Evolutionary conservation across 176 grass and related monocot species (phyloP), one percentile per base, ranked within the genome.

Genomic region (Paspalum vaginatum): DNA sequence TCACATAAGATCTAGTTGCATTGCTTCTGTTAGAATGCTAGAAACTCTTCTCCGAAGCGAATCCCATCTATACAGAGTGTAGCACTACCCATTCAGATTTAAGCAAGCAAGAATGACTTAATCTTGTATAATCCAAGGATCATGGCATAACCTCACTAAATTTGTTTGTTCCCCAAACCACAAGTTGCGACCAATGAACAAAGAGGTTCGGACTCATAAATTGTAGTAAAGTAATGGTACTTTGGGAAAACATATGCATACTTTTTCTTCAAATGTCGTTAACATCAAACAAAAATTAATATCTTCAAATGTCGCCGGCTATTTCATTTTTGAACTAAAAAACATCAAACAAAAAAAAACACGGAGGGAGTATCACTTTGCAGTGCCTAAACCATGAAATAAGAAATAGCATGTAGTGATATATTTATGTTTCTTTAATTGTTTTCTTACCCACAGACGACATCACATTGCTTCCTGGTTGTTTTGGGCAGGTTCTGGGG

Each of bases 401-500:
- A 62, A 38, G 6, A 61, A 47, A 47, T 42, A 50, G 47, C 5
- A 0, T 8, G 24, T 5, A 11, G 9, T 55, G 44, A 17, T 38
- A 50, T 59, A 80, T 12, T 75, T 46, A 80, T 80, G 42, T 26
- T 46, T 45, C 3, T 0, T 46, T 74, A 21, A 17, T 74, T 87
- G 65, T 17, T 68, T 88, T 44, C 38, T 68, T 67, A 32, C 16
- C 7, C 27, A 20, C 9, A 15, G 15, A 1, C 56, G 40, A 37
- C 70, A 79, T 76, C 14, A 25, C 56, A 50, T 46, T 26, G 7
- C 69, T 76, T 80, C 47, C 21, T 79, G 20, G 40, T 32, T 72
- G 40, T 64, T 8, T n/a, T 32, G 32, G 32, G 12, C 84, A 92
- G 95, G 87, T 97, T 54, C 43, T 97, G 38, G 95, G 91, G 41